phyloP scores from a whole-genome alignment of 129 eudicot species.

The Deinandra increscens region DNA sequence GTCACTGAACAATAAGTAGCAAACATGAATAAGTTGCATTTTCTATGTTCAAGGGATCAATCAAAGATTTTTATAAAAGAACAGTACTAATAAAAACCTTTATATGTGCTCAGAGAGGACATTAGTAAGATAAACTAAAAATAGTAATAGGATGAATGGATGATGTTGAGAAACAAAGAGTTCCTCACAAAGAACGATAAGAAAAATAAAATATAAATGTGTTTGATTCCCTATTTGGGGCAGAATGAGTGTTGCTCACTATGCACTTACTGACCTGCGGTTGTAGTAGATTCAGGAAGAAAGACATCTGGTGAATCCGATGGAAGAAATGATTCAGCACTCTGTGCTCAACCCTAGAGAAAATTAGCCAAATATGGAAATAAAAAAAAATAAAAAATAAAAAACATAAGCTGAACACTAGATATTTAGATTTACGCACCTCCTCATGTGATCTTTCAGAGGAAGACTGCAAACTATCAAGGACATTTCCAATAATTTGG shows the following conservation, averaged over 20 bases:
- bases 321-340: slow-evolving; percentile 34
- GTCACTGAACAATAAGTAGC: slow-evolving; percentile 23
- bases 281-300: slow-evolving; percentile 36
- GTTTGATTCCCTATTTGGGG: not conserved
- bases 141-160: not conserved
- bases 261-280: slow-evolving; percentile 38
- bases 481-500: slow-evolving; percentile 16
- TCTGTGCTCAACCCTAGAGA: slow-evolving; percentile 33
- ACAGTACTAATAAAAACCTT: not conserved
- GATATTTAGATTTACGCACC: slow-evolving; percentile 30
- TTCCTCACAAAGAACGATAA: slow-evolving; percentile 7
- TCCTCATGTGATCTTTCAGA: slow-evolving; percentile 40
- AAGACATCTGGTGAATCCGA: slow-evolving; percentile 38
- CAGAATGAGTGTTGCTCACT: not conserved
- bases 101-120: not conserved
- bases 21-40: not conserved
- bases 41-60: not conserved
- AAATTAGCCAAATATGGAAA: slow-evolving; percentile 13
- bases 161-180: not conserved
- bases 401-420: slow-evolving; percentile 5
- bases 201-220: not conserved
- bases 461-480: slow-evolving; percentile 33
- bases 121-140: not conserved
- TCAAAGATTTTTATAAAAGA: not conserved
- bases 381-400: not conserved